These are phyloP conservation scores for Linnemannia exigua DNA, from an alignment of 192 early-diverging fungal species.

Conservation along the genomic window DNA sequence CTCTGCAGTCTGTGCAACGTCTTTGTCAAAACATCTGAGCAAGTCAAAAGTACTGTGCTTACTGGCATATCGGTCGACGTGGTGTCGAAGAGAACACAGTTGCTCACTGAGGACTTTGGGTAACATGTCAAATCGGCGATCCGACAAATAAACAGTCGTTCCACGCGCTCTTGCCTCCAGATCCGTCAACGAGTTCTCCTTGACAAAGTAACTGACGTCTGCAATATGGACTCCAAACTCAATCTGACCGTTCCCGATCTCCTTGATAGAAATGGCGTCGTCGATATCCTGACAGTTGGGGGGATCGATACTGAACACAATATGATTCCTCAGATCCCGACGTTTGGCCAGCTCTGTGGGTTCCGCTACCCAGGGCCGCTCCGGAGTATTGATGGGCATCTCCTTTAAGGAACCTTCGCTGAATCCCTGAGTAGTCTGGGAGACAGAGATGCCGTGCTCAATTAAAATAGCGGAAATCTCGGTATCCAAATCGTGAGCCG, in stretches of 20 bases:
- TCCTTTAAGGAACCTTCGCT: slow-evolving; percentile 73
- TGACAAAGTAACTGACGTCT: slow-evolving; percentile 80
- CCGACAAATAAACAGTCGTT: slow-evolving; percentile 84
- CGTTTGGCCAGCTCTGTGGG: slow-evolving; percentile 43
- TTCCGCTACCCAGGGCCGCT: slow-evolving; percentile 68
- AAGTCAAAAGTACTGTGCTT: not conserved
- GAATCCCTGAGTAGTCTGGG: slow-evolving; percentile 79
- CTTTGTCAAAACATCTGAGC: not conserved
- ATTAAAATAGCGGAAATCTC: slow-evolving; percentile 84
- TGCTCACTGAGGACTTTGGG: slow-evolving; percentile 80
- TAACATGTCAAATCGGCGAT: slow-evolving; percentile 87
- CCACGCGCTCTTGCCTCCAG: slow-evolving; percentile 78
- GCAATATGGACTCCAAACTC: slow-evolving; percentile 88
- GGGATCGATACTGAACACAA: slow-evolving; percentile 81
- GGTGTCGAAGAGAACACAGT: slow-evolving; percentile 77
- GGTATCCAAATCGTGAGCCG: slow-evolving; percentile 74
- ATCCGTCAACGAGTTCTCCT: slow-evolving; percentile 73
- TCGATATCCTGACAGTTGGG: slow-evolving; percentile 86
- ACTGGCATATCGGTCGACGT: slow-evolving; percentile 76
- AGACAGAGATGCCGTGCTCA: slow-evolving; percentile 82
- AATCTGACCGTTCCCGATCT: slow-evolving; percentile 59
- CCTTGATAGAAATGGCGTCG: slow-evolving; percentile 79
- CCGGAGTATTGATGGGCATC: slow-evolving; percentile 71
- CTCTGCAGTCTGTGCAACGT: not conserved
- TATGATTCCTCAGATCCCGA: slow-evolving; percentile 50